These are phyloP conservation scores for Sporisorium iseilematis-ciliati DNA, from an alignment of 1,284 basidiomycete genomes.

Conservation along the genomic window DNA sequence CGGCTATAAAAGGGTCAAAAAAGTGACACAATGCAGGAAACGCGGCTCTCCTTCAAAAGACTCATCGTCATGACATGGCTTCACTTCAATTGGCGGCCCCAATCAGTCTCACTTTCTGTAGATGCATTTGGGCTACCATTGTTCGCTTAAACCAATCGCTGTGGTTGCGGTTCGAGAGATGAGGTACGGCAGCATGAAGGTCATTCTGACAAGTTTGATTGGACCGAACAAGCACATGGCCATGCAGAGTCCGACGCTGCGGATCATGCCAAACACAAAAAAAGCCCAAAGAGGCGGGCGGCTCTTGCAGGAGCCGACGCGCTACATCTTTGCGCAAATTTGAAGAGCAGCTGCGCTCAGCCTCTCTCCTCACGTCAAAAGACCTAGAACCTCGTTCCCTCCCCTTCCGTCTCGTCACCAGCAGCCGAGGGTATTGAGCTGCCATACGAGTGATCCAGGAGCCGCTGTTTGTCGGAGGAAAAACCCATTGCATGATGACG, in stretches of 20 bases:
- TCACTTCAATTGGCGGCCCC: too few species aligned
- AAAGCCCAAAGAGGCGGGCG: slow-evolving; percentile 6
- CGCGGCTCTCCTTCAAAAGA: not conserved
- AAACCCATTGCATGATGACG: too few species aligned
- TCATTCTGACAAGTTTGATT: not conserved
- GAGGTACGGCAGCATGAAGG: not conserved
- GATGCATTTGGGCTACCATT: too few species aligned
- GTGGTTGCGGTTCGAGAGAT: not conserved
- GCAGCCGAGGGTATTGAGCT: too few species aligned
- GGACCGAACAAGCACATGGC: not conserved
- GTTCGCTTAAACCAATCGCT: not conserved
- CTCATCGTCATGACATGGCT: too few species aligned
- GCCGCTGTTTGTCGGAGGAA: too few species aligned
- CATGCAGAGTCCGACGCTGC: slow-evolving; percentile 6
- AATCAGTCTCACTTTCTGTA: too few species aligned
- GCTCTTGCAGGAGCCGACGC: slow-evolving; percentile 40
- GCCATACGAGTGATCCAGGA: too few species aligned
- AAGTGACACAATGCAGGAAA: not conserved
- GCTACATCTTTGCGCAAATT: not conserved
- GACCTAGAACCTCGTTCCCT: too few species aligned
- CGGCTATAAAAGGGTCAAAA: not conserved
- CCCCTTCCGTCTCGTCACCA: too few species aligned
- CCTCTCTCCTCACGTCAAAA: too few species aligned
- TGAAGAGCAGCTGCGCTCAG: slow-evolving; percentile 8
- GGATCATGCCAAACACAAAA: slow-evolving; percentile 11